Evolutionary conservation across 345 rosid genomes (phyloP).

Genomic region (Syzygium jambos): DNA sequence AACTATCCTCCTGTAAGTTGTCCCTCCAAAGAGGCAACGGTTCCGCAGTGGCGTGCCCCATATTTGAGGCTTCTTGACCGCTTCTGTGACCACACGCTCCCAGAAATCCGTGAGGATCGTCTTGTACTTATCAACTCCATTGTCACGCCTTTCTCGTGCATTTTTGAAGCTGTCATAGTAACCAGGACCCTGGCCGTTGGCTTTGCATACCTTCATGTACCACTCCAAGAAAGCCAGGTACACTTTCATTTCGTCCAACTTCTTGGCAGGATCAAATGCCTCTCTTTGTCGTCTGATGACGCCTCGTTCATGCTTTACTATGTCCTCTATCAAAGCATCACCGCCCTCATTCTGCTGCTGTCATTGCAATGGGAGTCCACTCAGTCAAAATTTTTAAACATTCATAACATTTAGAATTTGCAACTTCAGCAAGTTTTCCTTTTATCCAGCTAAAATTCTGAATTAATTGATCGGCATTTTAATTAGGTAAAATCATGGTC

Average conservation of each 20-base stretch:
- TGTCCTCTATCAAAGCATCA: background rate
- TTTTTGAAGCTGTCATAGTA: slow-evolving; percentile 54
- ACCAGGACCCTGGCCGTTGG: slow-evolving; percentile 3
- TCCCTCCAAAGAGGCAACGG: slow-evolving; percentile 37
- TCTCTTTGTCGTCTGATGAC: background rate
- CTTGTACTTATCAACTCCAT: background rate
- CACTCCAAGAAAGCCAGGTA: slow-evolving; percentile 41
- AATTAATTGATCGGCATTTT: no score
- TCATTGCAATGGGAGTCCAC: background rate
- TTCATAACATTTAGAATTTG: no score
- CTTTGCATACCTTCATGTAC: slow-evolving; percentile 44
- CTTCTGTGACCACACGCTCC: slow-evolving; percentile 38
- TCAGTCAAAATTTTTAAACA: no score
- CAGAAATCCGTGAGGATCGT: slow-evolving; percentile 30
- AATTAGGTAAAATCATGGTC: background rate
- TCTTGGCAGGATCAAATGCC: slow-evolving; percentile 11
- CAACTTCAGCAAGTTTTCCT: no score
- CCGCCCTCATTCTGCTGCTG: slow-evolving; percentile 14
- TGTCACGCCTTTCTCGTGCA: background rate
- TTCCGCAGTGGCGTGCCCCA: slow-evolving; percentile 11
- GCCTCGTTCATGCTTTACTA: background rate
- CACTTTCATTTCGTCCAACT: slow-evolving; percentile 26
- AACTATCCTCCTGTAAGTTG: slow-evolving; percentile 51
- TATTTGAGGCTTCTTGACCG: slow-evolving; percentile 39
- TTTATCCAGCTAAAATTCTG: background rate